These are phyloP conservation scores for Heterobasidion irregulare DNA, from an alignment of 1,284 basidiomycete species.

Conservation along the genomic window DNA sequence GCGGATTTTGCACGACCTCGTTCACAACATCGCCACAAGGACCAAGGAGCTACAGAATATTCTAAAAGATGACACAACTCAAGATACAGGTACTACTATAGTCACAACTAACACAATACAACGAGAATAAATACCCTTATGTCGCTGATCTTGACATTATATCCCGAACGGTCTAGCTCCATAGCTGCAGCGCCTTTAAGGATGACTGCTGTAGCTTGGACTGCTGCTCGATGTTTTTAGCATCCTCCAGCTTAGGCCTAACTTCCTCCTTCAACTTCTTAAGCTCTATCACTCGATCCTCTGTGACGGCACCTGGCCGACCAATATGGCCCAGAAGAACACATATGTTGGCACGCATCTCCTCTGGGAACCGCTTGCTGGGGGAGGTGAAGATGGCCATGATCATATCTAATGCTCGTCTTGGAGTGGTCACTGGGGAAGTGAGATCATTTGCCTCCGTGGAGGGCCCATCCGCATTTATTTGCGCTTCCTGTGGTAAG, in stretches of 20 bases:
- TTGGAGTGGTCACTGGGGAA: slow-evolving; percentile 32
- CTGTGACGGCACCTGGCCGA: slow-evolving; percentile 35
- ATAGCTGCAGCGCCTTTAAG: slow-evolving; percentile 10
- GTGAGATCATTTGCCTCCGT: slow-evolving; percentile 30
- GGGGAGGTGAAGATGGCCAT: slow-evolving; percentile 44
- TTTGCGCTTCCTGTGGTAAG: slow-evolving; percentile 33
- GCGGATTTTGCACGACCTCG: too few species aligned
- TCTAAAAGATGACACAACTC: not conserved
- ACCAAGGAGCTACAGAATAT: too few species aligned
- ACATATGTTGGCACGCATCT: slow-evolving; percentile 68
- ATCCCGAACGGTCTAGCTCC: slow-evolving; percentile 1
- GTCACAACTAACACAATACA: not conserved
- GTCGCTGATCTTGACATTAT: not conserved
- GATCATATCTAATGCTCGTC: slow-evolving; percentile 58
- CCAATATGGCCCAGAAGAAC: slow-evolving; percentile 57
- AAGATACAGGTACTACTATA: not conserved
- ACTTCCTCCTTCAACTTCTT: slow-evolving; percentile 40
- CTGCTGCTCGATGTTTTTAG: slow-evolving; percentile 10
- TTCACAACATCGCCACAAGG: too few species aligned
- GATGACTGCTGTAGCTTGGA: slow-evolving; percentile 12
- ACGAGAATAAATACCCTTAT: not conserved
- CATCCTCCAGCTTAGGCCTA: slow-evolving; percentile 38
- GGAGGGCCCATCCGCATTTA: slow-evolving; percentile 22
- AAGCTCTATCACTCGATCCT: slow-evolving; percentile 26
- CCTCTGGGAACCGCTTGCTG: slow-evolving; percentile 46